Conservation (phyloP, 441 rosid species). For the Omphalea diandra region DNA sequence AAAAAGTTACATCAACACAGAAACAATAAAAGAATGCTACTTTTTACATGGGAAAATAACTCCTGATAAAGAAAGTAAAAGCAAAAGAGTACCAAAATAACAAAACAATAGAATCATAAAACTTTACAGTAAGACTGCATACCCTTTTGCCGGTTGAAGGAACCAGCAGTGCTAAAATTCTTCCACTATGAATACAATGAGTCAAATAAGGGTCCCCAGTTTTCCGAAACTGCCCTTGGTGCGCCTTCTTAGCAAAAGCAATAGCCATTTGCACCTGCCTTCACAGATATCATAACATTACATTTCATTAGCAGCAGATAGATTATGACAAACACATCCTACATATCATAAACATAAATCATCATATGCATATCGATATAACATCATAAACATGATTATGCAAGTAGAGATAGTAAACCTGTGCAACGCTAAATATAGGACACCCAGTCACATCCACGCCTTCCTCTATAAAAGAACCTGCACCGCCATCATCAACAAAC, state of each 20-base stretch:
- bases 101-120: neutral
- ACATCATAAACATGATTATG: neutral
- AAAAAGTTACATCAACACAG: too few relatives aligned
- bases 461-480: slow-evolving; percentile 55
- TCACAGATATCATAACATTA: too few relatives aligned
- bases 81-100: neutral
- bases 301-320: too few relatives aligned
- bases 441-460: slow-evolving; percentile 70
- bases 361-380: neutral
- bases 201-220: slow-evolving; percentile 73
- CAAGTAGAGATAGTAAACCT: slow-evolving; percentile 49
- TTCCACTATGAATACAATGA: slow-evolving; percentile 67
- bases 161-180: slow-evolving; percentile 65
- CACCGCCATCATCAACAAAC: neutral
- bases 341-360: too few relatives aligned
- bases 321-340: too few relatives aligned
- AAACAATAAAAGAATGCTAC: too few relatives aligned
- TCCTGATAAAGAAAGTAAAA: too few relatives aligned
- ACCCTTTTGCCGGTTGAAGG: slow-evolving; percentile 61
- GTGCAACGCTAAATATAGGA: slow-evolving; percentile 51
- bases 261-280: slow-evolving; percentile 86
- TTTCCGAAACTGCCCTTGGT: slow-evolving; percentile 63
- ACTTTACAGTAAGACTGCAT: slow-evolving; percentile 16
- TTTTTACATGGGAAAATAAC: too few relatives aligned
- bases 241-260: slow-evolving; percentile 66